Evolutionary conservation across 495 filamentous ascomycete species (phyloP).

Genomic region (Xylaria cubensis): DNA sequence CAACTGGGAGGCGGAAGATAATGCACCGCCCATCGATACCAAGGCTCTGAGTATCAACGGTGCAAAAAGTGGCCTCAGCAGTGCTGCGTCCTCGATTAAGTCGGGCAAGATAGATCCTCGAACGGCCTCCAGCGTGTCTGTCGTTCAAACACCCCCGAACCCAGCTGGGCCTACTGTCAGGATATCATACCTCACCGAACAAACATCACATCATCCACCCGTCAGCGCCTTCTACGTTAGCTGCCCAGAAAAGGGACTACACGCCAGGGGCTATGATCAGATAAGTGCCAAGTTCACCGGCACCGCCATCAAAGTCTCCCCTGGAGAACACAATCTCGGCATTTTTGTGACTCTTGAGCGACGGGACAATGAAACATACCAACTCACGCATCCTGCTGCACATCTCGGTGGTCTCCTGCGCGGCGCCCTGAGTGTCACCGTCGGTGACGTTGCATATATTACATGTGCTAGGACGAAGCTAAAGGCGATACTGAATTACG

Average conservation of each 20-base stretch:
- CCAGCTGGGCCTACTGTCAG: constrained; percentile 64
- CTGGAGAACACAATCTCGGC: constrained; percentile 91
- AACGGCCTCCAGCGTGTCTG: constrained; percentile 51
- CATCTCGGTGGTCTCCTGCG: constrained; percentile 87
- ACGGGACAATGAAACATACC: constrained; percentile 86
- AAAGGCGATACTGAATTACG: constrained; percentile 89
- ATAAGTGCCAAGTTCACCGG: constrained; percentile 98
- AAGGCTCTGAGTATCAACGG: constrained; percentile 37
- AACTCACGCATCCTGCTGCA: constrained; percentile 92
- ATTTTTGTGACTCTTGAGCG: constrained; percentile 90
- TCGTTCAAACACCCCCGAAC: constrained; percentile 48
- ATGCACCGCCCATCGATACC: constrained; percentile 58
- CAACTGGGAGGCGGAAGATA: constrained; percentile 89
- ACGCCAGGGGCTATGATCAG: constrained; percentile 91
- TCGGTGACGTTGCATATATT: constrained; percentile 85
- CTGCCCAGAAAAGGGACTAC: constrained; percentile 89
- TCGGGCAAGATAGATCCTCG: constrained; percentile 50
- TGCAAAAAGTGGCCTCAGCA: constrained; percentile 41
- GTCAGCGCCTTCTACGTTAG: constrained; percentile 96
- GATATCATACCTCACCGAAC: constrained; percentile 93
- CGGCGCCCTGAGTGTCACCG: constrained; percentile 81
- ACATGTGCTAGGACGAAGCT: constrained; percentile 85
- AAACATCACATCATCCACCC: constrained; percentile 97
- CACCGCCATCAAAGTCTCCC: constrained; percentile 87
- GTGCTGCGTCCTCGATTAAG: constrained; percentile 57